phyloP scores from a whole-genome alignment of 192 early-diverging fungal species.

The Spizellomyces sp. region DNA sequence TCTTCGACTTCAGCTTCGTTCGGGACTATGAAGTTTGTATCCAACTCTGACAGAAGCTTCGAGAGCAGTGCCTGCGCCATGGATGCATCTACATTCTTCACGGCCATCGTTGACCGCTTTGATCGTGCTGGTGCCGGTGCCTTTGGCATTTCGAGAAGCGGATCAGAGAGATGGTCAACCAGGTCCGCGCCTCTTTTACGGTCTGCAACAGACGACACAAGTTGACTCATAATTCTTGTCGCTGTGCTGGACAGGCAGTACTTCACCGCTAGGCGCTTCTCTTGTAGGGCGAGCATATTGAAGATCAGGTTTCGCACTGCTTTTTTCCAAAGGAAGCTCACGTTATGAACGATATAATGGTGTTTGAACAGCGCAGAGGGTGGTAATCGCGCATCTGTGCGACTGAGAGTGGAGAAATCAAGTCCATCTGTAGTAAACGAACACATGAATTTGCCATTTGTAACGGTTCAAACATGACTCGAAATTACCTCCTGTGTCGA shows the following conservation, averaged over 20 bases:
- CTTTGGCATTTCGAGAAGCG: constrained; percentile 5
- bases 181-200: constrained; percentile 11
- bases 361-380: constrained; percentile 56
- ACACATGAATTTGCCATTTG: no score
- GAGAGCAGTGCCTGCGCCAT: constrained; percentile 49
- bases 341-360: constrained; percentile 81
- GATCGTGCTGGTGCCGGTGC: background rate
- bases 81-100: constrained; percentile 27
- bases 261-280: constrained; percentile 65
- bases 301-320: constrained; percentile 81
- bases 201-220: constrained; percentile 37
- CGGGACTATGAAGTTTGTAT: constrained; percentile 41
- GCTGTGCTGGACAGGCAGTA: constrained; percentile 88
- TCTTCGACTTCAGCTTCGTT: constrained; percentile 47
- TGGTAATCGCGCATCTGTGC: constrained; percentile 14
- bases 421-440: no score
- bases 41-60: constrained; percentile 48
- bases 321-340: constrained; percentile 83
- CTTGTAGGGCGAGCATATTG: constrained; percentile 71
- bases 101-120: constrained; percentile 25
- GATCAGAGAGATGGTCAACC: constrained; percentile 4
- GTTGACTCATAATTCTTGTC: constrained; percentile 72
- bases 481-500: background rate
- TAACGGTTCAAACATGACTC: no score
- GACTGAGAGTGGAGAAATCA: constrained; percentile 1